Evolutionary conservation across 768 basidiomycete species (phyloP), one percentile per base, ranked within the genome.

Genomic region (Tricholoma sp.): DNA sequence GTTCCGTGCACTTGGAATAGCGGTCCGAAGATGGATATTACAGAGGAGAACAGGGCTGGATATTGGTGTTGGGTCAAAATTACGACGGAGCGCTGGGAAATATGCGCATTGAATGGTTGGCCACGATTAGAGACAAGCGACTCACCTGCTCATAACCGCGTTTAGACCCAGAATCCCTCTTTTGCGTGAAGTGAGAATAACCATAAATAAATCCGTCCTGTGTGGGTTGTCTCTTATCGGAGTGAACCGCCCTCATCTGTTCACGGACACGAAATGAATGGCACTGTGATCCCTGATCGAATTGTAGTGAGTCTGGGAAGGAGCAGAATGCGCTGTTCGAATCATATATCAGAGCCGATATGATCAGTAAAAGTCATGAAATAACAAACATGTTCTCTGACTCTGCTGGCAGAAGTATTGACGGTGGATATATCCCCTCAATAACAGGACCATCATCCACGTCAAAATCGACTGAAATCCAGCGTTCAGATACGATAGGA

Each of bases 191-290:
- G 65, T 88, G 77, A 1, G 87, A 83, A 69, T 82, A 92, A 0
- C 91, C 90, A 63, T 91, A 89, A 19, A 91, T 72, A 64, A 84
- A 90, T 5, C 85, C 86, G 60, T 90, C 89, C 18, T 73, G 66
- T 1, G 77, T 69, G 0, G 64, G 63, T 3, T 77, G 77, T 37
- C 78, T 55, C 58, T 75, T 71, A 22, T 67, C 63, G 54, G 56
- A 34, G 19, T 47, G 50, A 35, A 68, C 57, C 0, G 71, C 60
- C 35, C 59, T 55, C 5, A 70, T 62, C 52, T 79, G 75, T 64
- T 79, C 79, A 51, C 91, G 83, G 54, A 96, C 82, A 51, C 94
- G 85, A 74, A 96, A 96, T 0, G 91, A 93, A 69, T 96, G 93
- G 1, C 80, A 78, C 65, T 91, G 85, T 0, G 85, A 84, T 5